These are phyloP conservation scores for Botrytis fragariae DNA, from an alignment of 2,329 filamentous ascomycete species.

Conservation along the genomic window DNA sequence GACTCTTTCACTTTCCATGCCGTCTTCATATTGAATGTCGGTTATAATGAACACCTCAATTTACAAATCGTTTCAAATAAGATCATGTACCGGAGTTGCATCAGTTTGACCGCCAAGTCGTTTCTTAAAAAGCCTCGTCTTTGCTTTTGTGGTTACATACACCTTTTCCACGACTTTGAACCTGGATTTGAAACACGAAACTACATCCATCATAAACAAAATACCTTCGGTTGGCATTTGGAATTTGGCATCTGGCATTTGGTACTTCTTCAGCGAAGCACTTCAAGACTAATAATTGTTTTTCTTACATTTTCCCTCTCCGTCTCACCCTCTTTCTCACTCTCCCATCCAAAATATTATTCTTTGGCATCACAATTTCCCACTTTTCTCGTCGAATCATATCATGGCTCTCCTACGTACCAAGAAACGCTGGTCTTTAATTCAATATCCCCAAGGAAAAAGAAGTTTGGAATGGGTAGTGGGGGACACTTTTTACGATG, in stretches of 20 bases:
- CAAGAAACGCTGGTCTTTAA: conserved; percentile 30
- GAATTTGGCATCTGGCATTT: conserved; percentile 30
- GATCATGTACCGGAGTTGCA: conserved; percentile 20
- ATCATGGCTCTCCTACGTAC: conserved; percentile 27
- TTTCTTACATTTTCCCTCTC: conserved; percentile 25
- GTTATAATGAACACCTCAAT: conserved; percentile 31
- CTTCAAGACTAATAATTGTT: conserved; percentile 37
- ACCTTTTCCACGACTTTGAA: conserved; percentile 21
- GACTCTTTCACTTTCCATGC: conserved; percentile 17
- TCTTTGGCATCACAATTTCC: conserved; percentile 27
- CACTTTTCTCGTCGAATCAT: conserved; percentile 22
- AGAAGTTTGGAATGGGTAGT: conserved; percentile 19
- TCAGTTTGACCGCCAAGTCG: conserved; percentile 17
- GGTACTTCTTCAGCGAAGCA: conserved; percentile 21
- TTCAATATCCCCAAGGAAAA: conserved; percentile 23
- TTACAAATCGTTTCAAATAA: conserved; percentile 33
- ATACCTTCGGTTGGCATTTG: conserved; percentile 25
- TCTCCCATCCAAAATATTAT: conserved; percentile 2
- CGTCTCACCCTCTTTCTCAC: not conserved
- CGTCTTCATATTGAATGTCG: conserved; percentile 19
- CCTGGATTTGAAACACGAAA: conserved; percentile 11
- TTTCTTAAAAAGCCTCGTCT: conserved; percentile 31
- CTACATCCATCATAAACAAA: conserved; percentile 24
- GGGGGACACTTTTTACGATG: conserved; percentile 29
- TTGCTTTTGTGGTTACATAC: conserved; percentile 35